Evolutionary conservation across 2,329 filamentous ascomycete species (phyloP).

Genomic region (Monilinia polystroma): DNA sequence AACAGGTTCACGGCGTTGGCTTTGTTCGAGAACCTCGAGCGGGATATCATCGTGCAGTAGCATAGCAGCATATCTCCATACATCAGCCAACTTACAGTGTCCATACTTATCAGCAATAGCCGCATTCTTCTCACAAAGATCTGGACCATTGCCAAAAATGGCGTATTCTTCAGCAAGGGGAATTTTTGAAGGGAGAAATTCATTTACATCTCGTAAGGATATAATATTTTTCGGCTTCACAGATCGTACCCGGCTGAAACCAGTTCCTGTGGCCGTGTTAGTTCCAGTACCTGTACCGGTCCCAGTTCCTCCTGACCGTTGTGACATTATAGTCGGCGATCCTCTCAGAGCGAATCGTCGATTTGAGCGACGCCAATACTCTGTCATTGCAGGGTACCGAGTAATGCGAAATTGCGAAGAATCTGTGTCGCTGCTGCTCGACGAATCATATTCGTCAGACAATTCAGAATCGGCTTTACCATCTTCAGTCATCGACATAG

Average conservation of each 20-base stretch:
- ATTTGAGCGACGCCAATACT: slow-evolving; percentile 35
- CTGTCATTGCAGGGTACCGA: slow-evolving; percentile 34
- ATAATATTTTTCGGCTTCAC: slow-evolving; percentile 64
- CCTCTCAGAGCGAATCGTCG: slow-evolving; percentile 33
- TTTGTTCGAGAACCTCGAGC: slow-evolving; percentile 59
- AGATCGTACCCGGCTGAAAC: slow-evolving; percentile 33
- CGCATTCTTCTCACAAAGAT: slow-evolving; percentile 83
- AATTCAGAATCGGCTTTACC: slow-evolving; percentile 43
- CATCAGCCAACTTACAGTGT: slow-evolving; percentile 68
- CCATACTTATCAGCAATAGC: slow-evolving; percentile 70
- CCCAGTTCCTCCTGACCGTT: slow-evolving; percentile 35
- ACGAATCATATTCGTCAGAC: slow-evolving; percentile 39
- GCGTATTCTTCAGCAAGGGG: slow-evolving; percentile 76
- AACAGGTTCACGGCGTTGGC: slow-evolving; percentile 52
- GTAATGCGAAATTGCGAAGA: slow-evolving; percentile 38
- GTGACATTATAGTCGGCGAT: slow-evolving; percentile 39
- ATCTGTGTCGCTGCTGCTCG: slow-evolving; percentile 41
- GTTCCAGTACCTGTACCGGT: slow-evolving; percentile 52
- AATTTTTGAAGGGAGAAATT: slow-evolving; percentile 74
- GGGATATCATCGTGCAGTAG: slow-evolving; percentile 76
- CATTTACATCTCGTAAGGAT: slow-evolving; percentile 67
- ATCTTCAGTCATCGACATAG: slow-evolving; percentile 39
- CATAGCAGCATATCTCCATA: slow-evolving; percentile 80
- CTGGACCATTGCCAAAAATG: slow-evolving; percentile 78
- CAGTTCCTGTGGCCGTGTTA: slow-evolving; percentile 52